These are phyloP conservation scores for Hanseniaspora lindneri DNA, from an alignment of 805 yeast genomes.

Conservation along the genomic window DNA sequence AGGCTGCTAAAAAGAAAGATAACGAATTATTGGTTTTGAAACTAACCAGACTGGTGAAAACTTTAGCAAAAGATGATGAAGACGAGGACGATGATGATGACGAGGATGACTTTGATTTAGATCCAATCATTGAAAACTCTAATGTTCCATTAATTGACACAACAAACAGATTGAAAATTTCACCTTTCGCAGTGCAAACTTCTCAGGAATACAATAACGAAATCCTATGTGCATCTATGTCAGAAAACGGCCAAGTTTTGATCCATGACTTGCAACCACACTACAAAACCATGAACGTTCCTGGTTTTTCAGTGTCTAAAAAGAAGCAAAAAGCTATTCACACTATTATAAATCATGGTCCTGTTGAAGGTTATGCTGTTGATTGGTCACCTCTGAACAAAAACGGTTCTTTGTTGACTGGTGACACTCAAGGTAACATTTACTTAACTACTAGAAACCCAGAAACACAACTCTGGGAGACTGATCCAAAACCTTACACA, in stretches of 20 bases:
- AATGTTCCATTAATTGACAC: constrained; percentile 66
- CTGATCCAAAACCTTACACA: constrained; percentile 69
- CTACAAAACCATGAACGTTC: constrained; percentile 69
- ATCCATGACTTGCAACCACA: constrained; percentile 76
- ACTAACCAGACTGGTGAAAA: constrained; percentile 68
- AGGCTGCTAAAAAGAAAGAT: constrained; percentile 75
- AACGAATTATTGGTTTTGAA: constrained; percentile 81
- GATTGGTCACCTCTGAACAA: constrained; percentile 88
- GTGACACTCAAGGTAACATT: constrained; percentile 79
- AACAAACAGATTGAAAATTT: constrained; percentile 77
- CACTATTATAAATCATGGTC: constrained; percentile 74
- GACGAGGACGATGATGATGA: constrained; percentile 62
- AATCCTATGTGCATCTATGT: constrained; percentile 74
- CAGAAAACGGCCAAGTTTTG: constrained; percentile 80
- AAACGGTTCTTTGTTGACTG: constrained; percentile 73
- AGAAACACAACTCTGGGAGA: constrained; percentile 57
- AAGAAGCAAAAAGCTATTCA: constrained; percentile 66
- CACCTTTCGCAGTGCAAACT: constrained; percentile 48
- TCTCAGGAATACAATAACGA: constrained; percentile 41
- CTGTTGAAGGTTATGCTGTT: constrained; percentile 92
- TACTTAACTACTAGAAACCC: constrained; percentile 61
- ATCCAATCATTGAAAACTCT: constrained; percentile 82
- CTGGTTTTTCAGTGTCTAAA: constrained; percentile 75
- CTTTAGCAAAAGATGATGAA: constrained; percentile 65
- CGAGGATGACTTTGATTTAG: constrained; percentile 62